phyloP scores from a whole-genome alignment of 192 early-diverging fungal species.

The Entrophospora sp. region DNA sequence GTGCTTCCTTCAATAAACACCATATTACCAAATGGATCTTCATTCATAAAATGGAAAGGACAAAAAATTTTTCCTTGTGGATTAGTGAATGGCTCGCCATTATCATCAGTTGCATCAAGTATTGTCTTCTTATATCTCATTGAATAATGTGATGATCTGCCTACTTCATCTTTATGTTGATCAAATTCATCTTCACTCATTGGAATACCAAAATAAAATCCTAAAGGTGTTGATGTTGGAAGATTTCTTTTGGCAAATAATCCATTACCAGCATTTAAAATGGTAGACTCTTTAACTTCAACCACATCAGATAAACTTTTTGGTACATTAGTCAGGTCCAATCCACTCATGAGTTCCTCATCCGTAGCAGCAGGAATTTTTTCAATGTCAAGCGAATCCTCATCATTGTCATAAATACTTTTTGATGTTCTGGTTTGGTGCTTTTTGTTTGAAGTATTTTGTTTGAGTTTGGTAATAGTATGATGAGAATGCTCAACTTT shows the following conservation, averaged over 20 bases:
- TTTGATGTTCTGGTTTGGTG: not conserved
- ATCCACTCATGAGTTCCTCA: constrained; percentile 30
- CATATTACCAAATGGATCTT: constrained; percentile 48
- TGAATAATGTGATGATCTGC: constrained; percentile 72
- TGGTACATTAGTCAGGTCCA: constrained; percentile 48
- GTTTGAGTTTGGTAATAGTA: too few species aligned
- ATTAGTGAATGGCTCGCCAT: constrained; percentile 66
- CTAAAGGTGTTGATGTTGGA: constrained; percentile 63
- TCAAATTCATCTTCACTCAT: constrained; percentile 95
- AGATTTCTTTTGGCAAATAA: constrained; percentile 63
- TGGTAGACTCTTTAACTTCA: constrained; percentile 46
- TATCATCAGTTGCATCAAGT: constrained; percentile 77
- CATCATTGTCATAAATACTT: constrained; percentile 14
- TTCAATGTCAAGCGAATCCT: not conserved
- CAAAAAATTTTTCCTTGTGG: constrained; percentile 53
- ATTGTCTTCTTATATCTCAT: constrained; percentile 83
- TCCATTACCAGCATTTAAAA: constrained; percentile 60
- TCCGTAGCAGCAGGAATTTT: not conserved
- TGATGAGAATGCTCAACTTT: too few species aligned
- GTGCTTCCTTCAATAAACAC: constrained; percentile 64
- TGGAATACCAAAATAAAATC: constrained; percentile 92
- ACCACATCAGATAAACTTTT: constrained; percentile 49
- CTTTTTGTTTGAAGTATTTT: too few species aligned
- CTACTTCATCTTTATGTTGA: constrained; percentile 70
- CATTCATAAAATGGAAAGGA: constrained; percentile 88